Conservation (phyloP, 129 eudicot species). For the Flaveria robusta region DNA sequence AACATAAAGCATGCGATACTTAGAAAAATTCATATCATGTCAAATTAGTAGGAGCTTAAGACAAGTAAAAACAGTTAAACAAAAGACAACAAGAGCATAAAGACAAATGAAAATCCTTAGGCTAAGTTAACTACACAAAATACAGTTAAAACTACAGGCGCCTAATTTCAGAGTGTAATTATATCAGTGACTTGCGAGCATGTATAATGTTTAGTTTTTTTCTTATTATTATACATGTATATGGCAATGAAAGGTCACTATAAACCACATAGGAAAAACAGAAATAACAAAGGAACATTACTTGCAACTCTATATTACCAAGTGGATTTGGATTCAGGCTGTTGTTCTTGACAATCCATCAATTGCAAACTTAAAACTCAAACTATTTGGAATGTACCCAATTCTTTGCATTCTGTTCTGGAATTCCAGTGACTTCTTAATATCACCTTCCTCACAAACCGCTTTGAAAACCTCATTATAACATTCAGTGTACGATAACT, state of each 20-base stretch:
- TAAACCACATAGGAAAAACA: neutral
- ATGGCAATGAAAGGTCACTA: neutral
- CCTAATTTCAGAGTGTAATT: too few species aligned
- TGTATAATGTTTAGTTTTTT: too few species aligned
- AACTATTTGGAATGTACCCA: slow-evolving; percentile 60
- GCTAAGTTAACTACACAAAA: too few species aligned
- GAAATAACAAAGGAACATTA: neutral
- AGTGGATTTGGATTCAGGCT: slow-evolving; percentile 9
- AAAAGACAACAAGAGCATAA: too few species aligned
- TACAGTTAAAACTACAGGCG: too few species aligned
- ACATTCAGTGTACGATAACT: slow-evolving; percentile 56
- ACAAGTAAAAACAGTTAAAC: too few species aligned
- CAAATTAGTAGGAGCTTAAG: too few species aligned
- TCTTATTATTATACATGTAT: too few species aligned
- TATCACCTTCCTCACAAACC: slow-evolving; percentile 53
- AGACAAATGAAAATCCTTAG: too few species aligned
- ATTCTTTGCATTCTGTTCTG: slow-evolving; percentile 68
- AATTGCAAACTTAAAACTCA: slow-evolving; percentile 62
- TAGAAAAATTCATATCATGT: too few species aligned
- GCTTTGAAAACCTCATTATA: slow-evolving; percentile 56
- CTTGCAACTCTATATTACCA: neutral
- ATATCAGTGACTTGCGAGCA: too few species aligned
- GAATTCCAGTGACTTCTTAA: slow-evolving; percentile 48
- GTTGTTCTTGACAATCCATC: slow-evolving; percentile 50
- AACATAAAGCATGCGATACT: too few species aligned